Percentiles rank a stretch among this genome's conserved stretches.
phyloP scores from a whole-genome alignment of 2,329 filamentous ascomycete species.

The Colletotrichum sp. region DNA sequence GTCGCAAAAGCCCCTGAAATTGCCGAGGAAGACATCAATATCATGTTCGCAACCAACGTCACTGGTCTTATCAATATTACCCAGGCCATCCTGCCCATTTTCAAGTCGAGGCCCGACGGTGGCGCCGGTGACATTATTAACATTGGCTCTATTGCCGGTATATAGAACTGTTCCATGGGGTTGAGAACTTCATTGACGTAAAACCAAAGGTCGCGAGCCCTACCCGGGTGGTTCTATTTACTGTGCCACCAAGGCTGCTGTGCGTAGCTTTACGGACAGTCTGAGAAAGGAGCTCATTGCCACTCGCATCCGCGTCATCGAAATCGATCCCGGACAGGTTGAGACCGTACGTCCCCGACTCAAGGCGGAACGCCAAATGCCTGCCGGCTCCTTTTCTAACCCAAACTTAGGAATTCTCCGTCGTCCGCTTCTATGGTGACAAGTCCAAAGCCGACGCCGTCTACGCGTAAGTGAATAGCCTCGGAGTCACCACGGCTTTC shows the following conservation, averaged over 20 bases:
- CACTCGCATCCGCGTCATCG: constrained; percentile 81
- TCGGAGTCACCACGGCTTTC: not conserved
- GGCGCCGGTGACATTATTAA: constrained; percentile 95
- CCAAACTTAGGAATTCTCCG: constrained; percentile 73
- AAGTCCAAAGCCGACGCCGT: constrained; percentile 89
- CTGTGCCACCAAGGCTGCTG: constrained; percentile 90
- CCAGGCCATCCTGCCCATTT: constrained; percentile 84
- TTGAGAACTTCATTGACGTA: not conserved
- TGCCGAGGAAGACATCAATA: constrained; percentile 76
- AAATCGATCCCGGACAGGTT: constrained; percentile 90
- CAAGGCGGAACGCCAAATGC: not conserved
- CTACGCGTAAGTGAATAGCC: constrained; percentile 69
- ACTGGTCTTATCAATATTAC: constrained; percentile 97
- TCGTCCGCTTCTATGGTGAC: constrained; percentile 88
- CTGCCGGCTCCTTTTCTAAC: not conserved
- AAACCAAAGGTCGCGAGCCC: constrained; percentile 68
- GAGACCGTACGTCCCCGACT: constrained; percentile 69
- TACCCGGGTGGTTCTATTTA: constrained; percentile 90
- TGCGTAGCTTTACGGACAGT: constrained; percentile 82
- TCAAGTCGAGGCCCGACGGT: constrained; percentile 75
- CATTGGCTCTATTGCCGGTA: constrained; percentile 83
- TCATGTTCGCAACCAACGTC: constrained; percentile 94
- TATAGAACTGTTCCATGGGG: not conserved
- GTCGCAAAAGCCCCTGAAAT: constrained; percentile 87
- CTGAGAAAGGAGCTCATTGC: constrained; percentile 84